A percentile compares a stretch with the other conserved stretches of the same genome.
Evolutionary conservation across 305 asterid genomes (phyloP).

Genomic region (Andrographis paniculata): DNA sequence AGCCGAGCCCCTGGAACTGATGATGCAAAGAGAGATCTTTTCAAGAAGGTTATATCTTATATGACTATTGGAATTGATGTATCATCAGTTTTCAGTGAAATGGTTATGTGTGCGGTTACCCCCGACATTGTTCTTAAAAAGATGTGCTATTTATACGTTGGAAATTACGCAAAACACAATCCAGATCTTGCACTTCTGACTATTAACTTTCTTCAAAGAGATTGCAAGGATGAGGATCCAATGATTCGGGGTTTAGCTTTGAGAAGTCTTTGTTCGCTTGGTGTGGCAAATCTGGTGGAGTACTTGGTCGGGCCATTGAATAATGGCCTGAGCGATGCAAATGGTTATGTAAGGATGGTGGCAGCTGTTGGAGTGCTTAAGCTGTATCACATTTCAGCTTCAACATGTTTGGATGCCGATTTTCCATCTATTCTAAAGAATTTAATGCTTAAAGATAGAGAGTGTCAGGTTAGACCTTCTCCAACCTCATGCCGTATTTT

Average conservation of each 20-base stretch:
- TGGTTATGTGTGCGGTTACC: slow-evolving; percentile 99
- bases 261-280: slow-evolving; percentile 95
- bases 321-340: slow-evolving; percentile 86
- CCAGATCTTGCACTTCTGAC: slow-evolving; percentile 98
- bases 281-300: slow-evolving; percentile 95
- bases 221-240: slow-evolving; percentile 99
- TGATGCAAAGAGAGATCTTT: slow-evolving; percentile 85
- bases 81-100: slow-evolving; percentile 93
- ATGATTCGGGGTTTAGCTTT: slow-evolving; percentile 98
- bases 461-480: slow-evolving; percentile 68
- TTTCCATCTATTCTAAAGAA: slow-evolving; percentile 79
- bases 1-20: slow-evolving; percentile 94
- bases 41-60: slow-evolving; percentile 94
- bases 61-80: slow-evolving; percentile 98
- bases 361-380: slow-evolving; percentile 88
- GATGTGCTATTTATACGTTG: slow-evolving; percentile 96
- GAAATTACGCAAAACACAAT: slow-evolving; percentile 91
- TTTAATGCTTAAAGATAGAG: slow-evolving; percentile 88
- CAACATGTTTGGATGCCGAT: slow-evolving; percentile 92
- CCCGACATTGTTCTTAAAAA: slow-evolving; percentile 96
- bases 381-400: slow-evolving; percentile 78
- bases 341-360: slow-evolving; percentile 84
- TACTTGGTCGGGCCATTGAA: slow-evolving; percentile 93
- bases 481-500: no score
- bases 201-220: slow-evolving; percentile 93